Base-by-base conservation (phyloP, 345 rosid genomes). In the Hibiscus tridactylites region DNA sequence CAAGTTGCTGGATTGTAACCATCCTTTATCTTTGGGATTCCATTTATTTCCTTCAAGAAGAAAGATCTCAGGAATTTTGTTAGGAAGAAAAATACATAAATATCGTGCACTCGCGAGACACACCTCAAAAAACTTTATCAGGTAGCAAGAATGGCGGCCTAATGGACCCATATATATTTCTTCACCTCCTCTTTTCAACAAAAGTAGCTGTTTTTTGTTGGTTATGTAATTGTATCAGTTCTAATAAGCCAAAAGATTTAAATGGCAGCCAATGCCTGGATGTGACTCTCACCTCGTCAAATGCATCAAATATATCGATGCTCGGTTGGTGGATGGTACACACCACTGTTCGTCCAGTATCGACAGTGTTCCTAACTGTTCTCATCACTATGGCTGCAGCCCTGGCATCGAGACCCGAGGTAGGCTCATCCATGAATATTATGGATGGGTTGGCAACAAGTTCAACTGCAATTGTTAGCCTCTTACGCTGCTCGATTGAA, bases 311-410 rank as follows among this genome's bases (percentile, higher is more conserved):
- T 9, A 88, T 86, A 65, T 86, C 88, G 2, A 86, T 85, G 78
- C 93, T 88, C 9, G 90, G 90, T 77, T 88, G 93, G 81, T 85
- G 93, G 72, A 88, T 88, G 61, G 93, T 86, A 81, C 90, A 86
- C 29, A 83, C 88, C 4, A 86, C 89, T 2, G 93, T 88, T 69
- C 93, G 58, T 16, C 90, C 93, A 0, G 93, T 86, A 71, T 86
- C 87, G 47, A 88, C 93, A 0, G 89, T 86, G 79, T 85, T 86
- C 71, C 87, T 81, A 33, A 88, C 93, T 0, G 93, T 82, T 81
- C 93, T 85, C 90, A 88, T 88, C 5, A 85, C 90, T 13, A 86
- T 83, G 12, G 93, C 93, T 21, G 93, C 90, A 0, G 90, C 93
- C 47, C 89, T 83, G 21, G 93, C 93, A 82, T 88, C 89, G 44